Conservation (phyloP, 2,329 filamentous ascomycete species). For the Cercospora berteroae region DNA sequence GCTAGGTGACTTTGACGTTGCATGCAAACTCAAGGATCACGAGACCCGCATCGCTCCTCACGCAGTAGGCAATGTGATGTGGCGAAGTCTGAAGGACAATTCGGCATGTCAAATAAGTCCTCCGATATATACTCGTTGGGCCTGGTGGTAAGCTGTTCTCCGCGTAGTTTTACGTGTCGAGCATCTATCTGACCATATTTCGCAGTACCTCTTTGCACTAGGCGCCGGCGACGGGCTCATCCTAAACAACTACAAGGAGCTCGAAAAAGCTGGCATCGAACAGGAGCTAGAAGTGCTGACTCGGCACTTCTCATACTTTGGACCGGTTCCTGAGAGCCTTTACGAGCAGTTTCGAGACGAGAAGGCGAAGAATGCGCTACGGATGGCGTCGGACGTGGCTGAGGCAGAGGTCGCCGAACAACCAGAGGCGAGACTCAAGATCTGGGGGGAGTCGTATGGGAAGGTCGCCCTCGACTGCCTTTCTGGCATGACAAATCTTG, state of each 20-base stretch:
- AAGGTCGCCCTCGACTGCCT: too few species aligned
- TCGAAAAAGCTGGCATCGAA: constrained; percentile 27
- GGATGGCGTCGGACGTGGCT: constrained; percentile 30
- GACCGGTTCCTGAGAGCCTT: constrained; percentile 35
- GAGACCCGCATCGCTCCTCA: constrained; percentile 17
- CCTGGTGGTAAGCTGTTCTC: constrained; percentile 37
- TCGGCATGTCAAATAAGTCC: constrained; percentile 34
- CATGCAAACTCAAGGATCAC: constrained; percentile 18
- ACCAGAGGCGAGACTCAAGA: constrained; percentile 34
- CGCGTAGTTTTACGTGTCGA: neutral
- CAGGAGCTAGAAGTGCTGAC: constrained; percentile 38
- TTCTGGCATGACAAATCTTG: constrained; percentile 35
- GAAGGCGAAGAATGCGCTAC: constrained; percentile 32
- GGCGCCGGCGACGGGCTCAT: constrained; percentile 25
- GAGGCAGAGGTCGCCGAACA: constrained; percentile 32
- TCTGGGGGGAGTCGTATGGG: too few species aligned
- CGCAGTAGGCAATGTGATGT: constrained; percentile 42
- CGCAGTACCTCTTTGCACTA: constrained; percentile 40
- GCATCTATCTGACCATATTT: constrained; percentile 17
- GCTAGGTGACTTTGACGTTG: constrained; percentile 42
- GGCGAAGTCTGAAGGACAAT: constrained; percentile 43
- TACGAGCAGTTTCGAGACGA: constrained; percentile 34
- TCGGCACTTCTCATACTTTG: constrained; percentile 40
- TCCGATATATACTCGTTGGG: constrained; percentile 42
- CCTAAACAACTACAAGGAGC: too few species aligned